Base-by-base conservation (phyloP, 345 rosid species). In the Linum usitatissimum region DNA sequence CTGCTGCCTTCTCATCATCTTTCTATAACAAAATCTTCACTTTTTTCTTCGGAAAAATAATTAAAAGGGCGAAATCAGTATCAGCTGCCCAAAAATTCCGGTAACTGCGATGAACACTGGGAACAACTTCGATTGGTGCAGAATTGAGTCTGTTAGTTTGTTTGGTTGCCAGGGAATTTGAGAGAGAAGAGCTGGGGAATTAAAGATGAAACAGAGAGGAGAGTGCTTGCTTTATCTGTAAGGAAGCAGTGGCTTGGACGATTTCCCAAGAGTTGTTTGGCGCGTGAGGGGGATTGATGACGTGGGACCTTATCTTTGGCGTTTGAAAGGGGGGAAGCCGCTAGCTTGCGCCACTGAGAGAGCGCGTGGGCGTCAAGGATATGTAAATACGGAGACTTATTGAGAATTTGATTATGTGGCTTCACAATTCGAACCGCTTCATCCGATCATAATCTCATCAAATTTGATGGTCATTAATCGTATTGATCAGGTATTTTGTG, bases 1-100 rank as follows among this genome's bases (percentile, higher is more conserved):
- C 36, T 80, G 80, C 23, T 74, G 74, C 49, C 78, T 75, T 64
- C 81, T 71, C 91, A 70, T 85, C 87, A 68, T 83, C 28, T 70
- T 59, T 61, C 18, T 45, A 3, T 45, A 15, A 10, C 3, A 40
- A 40, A 40, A 40, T 40, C 19, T 60, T 9, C 18, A 13, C 15
- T 23, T 55, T 40, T 30, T 8, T 38, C n/a, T 38, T 40, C 57
- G 31, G 8, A 45, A 17, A 70, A 48, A 4, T 23, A 49, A 54
- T 20, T 14, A 53, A 55, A 36, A 65, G 8, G 18, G 30, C 42
- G 55, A 63, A 55, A 28, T 38, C 8, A 54, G 53, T 56, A 51
- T 49, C 58, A 7, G 48, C 48, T 12, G 48, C 48, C 48, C 19
- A 15, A 10, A 48, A 39, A 54, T 3, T 12, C 10, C 23, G 28